These are phyloP conservation scores for Rhytidiadelphus loreus DNA, from an alignment of 225 moss, liverwort and hornwort species.

Conservation along the genomic window DNA sequence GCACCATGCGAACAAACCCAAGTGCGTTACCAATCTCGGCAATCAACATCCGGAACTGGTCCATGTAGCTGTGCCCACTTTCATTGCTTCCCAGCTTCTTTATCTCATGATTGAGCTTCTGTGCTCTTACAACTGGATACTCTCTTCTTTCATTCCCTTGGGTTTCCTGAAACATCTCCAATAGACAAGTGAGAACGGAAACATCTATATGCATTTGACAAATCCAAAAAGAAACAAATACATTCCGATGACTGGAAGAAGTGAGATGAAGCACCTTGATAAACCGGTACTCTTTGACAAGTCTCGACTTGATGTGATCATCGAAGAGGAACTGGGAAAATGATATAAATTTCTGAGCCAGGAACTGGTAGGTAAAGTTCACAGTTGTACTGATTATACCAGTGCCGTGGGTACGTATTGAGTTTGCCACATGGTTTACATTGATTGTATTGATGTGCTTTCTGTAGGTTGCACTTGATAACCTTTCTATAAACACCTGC, in stretches of 20 bases:
- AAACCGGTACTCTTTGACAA: conserved; percentile 82
- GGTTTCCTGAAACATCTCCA: conserved; percentile 47
- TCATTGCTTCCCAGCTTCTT: conserved; percentile 83
- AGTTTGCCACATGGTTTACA: conserved; percentile 94
- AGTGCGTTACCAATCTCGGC: conserved; percentile 97
- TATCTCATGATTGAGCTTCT: conserved; percentile 81
- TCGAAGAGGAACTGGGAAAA: conserved; percentile 98
- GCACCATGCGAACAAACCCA: conserved; percentile 96
- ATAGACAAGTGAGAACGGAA: not conserved
- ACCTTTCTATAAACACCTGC: conserved; percentile 93
- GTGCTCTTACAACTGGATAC: conserved; percentile 76
- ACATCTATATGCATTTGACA: not conserved
- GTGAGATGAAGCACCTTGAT: conserved; percentile 41
- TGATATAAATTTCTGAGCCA: conserved; percentile 89
- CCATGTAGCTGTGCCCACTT: conserved; percentile 81
- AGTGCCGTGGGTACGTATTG: conserved; percentile 91
- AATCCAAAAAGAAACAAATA: not conserved
- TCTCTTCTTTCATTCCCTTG: conserved; percentile 60
- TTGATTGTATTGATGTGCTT: conserved; percentile 97
- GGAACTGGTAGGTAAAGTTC: conserved; percentile 91
- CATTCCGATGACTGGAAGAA: not conserved
- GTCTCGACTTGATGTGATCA: conserved; percentile 88
- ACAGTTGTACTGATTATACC: conserved; percentile 98
- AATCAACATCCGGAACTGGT: conserved; percentile 91
- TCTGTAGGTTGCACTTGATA: conserved; percentile 76